These are phyloP conservation scores for Aureobasidium sp. DNA, from an alignment of 2,329 filamentous ascomycete genomes.

Conservation along the genomic window DNA sequence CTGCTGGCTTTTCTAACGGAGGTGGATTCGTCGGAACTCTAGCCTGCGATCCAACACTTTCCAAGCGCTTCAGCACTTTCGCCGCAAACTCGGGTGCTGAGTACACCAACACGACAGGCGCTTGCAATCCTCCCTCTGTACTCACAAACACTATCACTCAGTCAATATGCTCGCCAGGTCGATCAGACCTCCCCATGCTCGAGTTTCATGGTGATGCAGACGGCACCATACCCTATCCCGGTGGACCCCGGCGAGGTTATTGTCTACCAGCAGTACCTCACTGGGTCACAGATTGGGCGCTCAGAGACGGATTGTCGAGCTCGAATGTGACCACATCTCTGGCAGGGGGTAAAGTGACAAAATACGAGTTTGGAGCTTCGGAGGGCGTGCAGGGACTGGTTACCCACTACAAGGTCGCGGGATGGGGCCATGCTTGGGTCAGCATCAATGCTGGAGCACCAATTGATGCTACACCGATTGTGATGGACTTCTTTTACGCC, in stretches of 20 bases:
- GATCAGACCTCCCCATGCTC: slow-evolving; percentile 31
- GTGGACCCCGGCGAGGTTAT: slow-evolving; percentile 19
- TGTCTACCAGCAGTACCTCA: slow-evolving; percentile 11
- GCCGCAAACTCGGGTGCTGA: slow-evolving; percentile 41
- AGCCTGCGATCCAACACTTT: slow-evolving; percentile 39
- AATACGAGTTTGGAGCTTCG: slow-evolving; percentile 24
- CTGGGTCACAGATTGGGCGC: slow-evolving; percentile 30
- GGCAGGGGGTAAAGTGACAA: slow-evolving; percentile 22
- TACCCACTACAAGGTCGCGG: slow-evolving; percentile 33
- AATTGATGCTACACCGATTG: slow-evolving; percentile 23
- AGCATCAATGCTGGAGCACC: slow-evolving; percentile 21
- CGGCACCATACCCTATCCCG: slow-evolving; percentile 33
- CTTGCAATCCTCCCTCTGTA: slow-evolving; percentile 20
- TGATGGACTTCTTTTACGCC: slow-evolving; percentile 27
- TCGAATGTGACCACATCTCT: slow-evolving; percentile 25
- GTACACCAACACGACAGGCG: slow-evolving; percentile 28
- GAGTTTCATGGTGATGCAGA: slow-evolving; percentile 39
- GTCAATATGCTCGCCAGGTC: slow-evolving; percentile 18
- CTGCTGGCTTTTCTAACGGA: slow-evolving; percentile 47
- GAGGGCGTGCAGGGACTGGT: slow-evolving; percentile 28
- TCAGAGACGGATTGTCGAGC: slow-evolving; percentile 26
- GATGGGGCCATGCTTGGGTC: slow-evolving; percentile 37
- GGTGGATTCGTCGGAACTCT: slow-evolving; percentile 44
- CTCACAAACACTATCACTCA: slow-evolving; percentile 22
- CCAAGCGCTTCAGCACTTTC: slow-evolving; percentile 41